Evolutionary conservation across 2,329 filamentous ascomycete genomes (phyloP), one percentile per base, ranked within the genome.

Genomic region (Dothideomycetes sp.): DNA sequence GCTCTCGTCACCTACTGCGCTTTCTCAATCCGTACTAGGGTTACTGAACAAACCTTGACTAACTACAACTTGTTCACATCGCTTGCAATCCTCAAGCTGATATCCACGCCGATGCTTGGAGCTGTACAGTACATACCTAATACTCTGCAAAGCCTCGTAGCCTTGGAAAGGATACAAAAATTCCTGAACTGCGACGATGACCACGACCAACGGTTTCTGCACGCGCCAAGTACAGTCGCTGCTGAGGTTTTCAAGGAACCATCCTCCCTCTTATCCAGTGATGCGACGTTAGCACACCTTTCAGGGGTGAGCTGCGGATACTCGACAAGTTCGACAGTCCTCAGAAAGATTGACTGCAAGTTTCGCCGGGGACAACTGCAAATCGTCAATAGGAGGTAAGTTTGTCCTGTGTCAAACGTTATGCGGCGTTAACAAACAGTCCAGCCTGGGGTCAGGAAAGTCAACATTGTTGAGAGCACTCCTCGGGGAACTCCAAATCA

Each of bases 51-150:
- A 1, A 36, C 35, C 5, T 27, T 56, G 4, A 46, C 52, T 25
- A 50, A 53, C 20, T 41, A 49, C 11, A 47, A 29, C 3, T 44
- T 56, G 1, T 55, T 54, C 29, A 47, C 52, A 5, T 56, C 53
- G 4, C 35, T 56, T 23, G 53, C 52, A 17, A 49, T 53, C 4
- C 25, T 55, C 13, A 55, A 53, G 33, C 44, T 56, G 4, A 49
- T 53, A 9, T 52, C 53, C 2, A 47, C 49, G 1, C 53, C 52
- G 6, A 31, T 56, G 19, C 32, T 50, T 5, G 19, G 27, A 8
- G 47, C 48, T 4, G 41, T 55, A 7, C 51, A 53, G 29, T 32
- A 44, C 5, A 45, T 54, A 4, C 47, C 50, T 1, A 16, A 19
- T 4, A 29, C 52, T 16, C 45, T 52, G 18, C 45, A 46, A 17